These are phyloP conservation scores for Arxiozyma slooffiae DNA, from an alignment of 1,139 yeast genomes.

Conservation along the genomic window DNA sequence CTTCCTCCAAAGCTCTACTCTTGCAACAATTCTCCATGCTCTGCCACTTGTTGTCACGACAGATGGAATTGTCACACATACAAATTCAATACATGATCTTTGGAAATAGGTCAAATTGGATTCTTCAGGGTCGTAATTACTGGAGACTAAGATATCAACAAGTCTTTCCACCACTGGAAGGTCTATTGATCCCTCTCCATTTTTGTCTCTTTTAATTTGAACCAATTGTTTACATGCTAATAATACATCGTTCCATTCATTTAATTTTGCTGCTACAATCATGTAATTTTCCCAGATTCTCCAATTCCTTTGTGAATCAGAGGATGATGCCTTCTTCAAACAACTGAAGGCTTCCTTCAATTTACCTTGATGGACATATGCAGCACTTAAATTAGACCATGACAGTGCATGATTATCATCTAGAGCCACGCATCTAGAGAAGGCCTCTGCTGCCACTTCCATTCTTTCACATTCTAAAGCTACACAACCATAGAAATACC, in stretches of 20 bases:
- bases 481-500: slow-evolving; percentile 90
- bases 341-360: slow-evolving; percentile 75
- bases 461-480: slow-evolving; percentile 68
- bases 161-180: slow-evolving; percentile 66
- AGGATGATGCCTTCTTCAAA: slow-evolving; percentile 63
- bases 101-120: slow-evolving; percentile 44
- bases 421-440: slow-evolving; percentile 79
- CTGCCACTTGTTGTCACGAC: slow-evolving; percentile 63
- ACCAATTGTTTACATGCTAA: slow-evolving; percentile 60
- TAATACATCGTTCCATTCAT: slow-evolving; percentile 82
- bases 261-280: slow-evolving; percentile 67
- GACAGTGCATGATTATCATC: slow-evolving; percentile 77
- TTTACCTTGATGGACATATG: slow-evolving; percentile 57
- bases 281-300: slow-evolving; percentile 83
- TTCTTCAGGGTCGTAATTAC: slow-evolving; percentile 40
- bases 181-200: slow-evolving; percentile 63
- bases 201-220: slow-evolving; percentile 40
- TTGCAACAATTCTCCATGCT: slow-evolving; percentile 75
- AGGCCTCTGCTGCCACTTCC: slow-evolving; percentile 83
- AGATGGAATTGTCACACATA: slow-evolving; percentile 55
- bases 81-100: slow-evolving; percentile 54
- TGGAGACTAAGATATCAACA: slow-evolving; percentile 51
- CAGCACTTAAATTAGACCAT: slow-evolving; percentile 91
- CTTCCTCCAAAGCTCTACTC: slow-evolving; percentile 78
- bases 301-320: slow-evolving; percentile 72